These are phyloP conservation scores for Copromyces sp. DNA, from an alignment of 495 filamentous ascomycete genomes.

Conservation along the genomic window DNA sequence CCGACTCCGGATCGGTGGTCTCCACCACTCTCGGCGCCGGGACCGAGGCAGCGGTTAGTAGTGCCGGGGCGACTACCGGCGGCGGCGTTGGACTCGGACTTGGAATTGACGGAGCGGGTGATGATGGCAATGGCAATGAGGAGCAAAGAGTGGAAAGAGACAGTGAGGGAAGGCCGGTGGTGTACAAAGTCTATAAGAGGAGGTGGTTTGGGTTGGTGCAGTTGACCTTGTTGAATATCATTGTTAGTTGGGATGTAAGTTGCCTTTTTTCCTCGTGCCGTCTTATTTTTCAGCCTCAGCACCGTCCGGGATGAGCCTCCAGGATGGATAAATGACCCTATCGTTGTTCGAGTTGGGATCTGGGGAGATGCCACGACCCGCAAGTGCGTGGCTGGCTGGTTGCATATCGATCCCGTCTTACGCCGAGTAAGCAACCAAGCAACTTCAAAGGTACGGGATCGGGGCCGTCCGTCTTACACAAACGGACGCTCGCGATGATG, in stretches of 20 bases:
- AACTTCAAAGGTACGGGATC: neutral
- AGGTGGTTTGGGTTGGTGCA: constrained; percentile 82
- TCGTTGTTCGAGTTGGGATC: neutral
- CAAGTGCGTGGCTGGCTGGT: neutral
- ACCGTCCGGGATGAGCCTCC: no score
- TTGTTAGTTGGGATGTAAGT: constrained; percentile 92
- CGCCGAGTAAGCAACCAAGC: neutral
- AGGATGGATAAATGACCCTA: neutral
- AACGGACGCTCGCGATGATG: neutral
- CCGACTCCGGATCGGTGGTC: neutral
- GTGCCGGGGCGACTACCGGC: neutral
- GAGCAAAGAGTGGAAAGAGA: constrained; percentile 1
- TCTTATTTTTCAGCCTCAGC: neutral
- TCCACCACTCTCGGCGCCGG: neutral
- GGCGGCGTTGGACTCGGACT: neutral
- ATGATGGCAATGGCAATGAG: neutral
- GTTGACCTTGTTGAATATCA: constrained; percentile 78
- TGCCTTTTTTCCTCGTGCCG: neutral
- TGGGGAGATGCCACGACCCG: neutral
- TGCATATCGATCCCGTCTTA: neutral
- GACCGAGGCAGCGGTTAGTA: neutral
- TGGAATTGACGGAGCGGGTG: neutral
- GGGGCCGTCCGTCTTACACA: neutral
- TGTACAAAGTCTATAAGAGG: constrained; percentile 75
- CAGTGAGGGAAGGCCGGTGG: constrained; percentile 8